Percentiles rank a stretch among this genome's conserved stretches.
Conservation (phyloP, 2,329 filamentous ascomycete species). For the Hymenoscyphus repandus region DNA sequence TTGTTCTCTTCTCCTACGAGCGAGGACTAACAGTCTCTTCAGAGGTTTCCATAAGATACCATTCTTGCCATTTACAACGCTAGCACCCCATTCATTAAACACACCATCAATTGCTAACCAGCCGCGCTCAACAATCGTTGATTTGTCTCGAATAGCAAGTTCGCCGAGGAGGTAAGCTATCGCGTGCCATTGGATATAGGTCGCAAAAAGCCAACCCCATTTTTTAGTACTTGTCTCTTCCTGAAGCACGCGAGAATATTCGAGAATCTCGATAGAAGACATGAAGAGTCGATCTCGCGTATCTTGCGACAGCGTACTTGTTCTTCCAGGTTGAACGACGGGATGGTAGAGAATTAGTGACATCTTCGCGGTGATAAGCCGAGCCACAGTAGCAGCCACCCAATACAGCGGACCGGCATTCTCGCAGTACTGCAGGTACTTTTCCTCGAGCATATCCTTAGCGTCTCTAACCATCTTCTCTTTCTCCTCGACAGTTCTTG, state of each 20-base stretch:
- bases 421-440: slow-evolving; percentile 32
- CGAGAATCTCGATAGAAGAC: slow-evolving; percentile 36
- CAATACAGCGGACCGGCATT: slow-evolving; percentile 43
- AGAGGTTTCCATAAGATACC: slow-evolving; percentile 61
- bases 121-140: slow-evolving; percentile 35
- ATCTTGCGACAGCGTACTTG: slow-evolving; percentile 30
- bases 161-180: slow-evolving; percentile 40
- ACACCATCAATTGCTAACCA: slow-evolving; percentile 36
- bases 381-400: slow-evolving; percentile 41
- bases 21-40: slow-evolving; percentile 54
- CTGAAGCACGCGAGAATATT: slow-evolving; percentile 36
- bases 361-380: slow-evolving; percentile 37
- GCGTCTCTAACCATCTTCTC: slow-evolving; percentile 28
- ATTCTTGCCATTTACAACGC: slow-evolving; percentile 35
- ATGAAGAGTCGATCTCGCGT: slow-evolving; percentile 34
- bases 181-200: slow-evolving; percentile 41
- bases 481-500: slow-evolving; percentile 27
- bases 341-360: slow-evolving; percentile 34
- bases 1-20: slow-evolving; percentile 45
- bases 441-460: slow-evolving; percentile 27
- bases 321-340: slow-evolving; percentile 24
- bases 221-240: slow-evolving; percentile 33
- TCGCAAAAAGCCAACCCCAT: slow-evolving; percentile 37
- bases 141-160: slow-evolving; percentile 32
- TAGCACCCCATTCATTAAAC: slow-evolving; percentile 24